Percentiles rank a stretch among this genome's conserved stretches.
Conservation (phyloP, 2,329 filamentous ascomycete species). For the Sclerotinia borealis region DNA sequence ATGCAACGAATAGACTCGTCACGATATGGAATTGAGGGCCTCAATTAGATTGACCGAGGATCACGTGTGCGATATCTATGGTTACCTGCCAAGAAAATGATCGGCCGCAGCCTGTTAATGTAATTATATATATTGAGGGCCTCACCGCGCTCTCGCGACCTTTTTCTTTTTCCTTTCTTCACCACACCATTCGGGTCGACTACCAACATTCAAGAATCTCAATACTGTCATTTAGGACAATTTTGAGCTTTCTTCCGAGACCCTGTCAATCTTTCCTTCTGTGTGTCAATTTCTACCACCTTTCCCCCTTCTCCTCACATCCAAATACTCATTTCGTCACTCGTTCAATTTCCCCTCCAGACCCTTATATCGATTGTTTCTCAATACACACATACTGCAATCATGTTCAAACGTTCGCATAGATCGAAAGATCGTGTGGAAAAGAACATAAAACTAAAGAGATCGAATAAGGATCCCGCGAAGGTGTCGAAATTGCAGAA, state of each 20-base stretch:
- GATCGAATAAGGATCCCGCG: constrained; percentile 68
- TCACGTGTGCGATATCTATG: neutral
- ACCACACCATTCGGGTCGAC: constrained; percentile 35
- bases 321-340: constrained; percentile 32
- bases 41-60: constrained; percentile 1
- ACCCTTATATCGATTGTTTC: constrained; percentile 18
- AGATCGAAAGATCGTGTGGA: constrained; percentile 77
- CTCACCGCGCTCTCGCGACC: constrained; percentile 12
- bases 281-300: constrained; percentile 29
- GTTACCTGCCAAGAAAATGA: constrained; percentile 3
- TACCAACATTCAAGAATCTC: constrained; percentile 30
- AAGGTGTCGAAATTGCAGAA: constrained; percentile 82
- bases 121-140: constrained; percentile 6
- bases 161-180: constrained; percentile 24
- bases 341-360: constrained; percentile 27
- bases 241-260: constrained; percentile 34
- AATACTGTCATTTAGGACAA: constrained; percentile 33
- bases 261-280: constrained; percentile 34
- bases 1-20: neutral
- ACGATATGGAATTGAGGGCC: constrained; percentile 1
- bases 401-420: constrained; percentile 93
- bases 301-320: neutral
- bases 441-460: constrained; percentile 81
- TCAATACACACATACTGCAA: constrained; percentile 33
- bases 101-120: neutral